A percentile compares a stretch with the other conserved stretches of the same genome.
Evolutionary conservation across 1,139 yeast species (phyloP).

Genomic region (Kodamaea derodonti): DNA sequence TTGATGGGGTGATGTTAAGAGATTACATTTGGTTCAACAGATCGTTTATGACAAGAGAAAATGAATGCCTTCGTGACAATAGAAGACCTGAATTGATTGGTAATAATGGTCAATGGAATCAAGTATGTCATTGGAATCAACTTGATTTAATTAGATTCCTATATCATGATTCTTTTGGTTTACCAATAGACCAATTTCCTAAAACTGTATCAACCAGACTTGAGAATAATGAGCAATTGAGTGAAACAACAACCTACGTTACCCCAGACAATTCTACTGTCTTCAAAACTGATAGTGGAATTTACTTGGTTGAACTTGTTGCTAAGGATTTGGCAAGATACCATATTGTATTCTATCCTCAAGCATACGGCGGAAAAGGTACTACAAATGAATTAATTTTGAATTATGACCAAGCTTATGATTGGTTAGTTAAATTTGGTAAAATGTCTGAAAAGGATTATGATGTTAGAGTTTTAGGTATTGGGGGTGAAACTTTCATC

Average conservation of each 20-base stretch:
- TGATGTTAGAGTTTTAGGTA: constrained; percentile 46
- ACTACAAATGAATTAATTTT: constrained; percentile 51
- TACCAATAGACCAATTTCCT: constrained; percentile 58
- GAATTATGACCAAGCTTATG: constrained; percentile 45
- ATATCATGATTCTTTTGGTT: constrained; percentile 72
- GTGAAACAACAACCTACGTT: constrained; percentile 25
- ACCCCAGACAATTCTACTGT: constrained; percentile 39
- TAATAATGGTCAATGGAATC: constrained; percentile 53
- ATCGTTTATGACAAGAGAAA: constrained; percentile 74
- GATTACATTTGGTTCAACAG: constrained; percentile 81
- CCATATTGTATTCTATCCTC: constrained; percentile 58
- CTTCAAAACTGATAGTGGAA: constrained; percentile 58
- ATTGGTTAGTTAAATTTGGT: constrained; percentile 25
- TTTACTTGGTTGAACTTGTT: constrained; percentile 66
- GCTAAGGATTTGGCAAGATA: constrained; percentile 63
- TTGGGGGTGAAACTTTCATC: constrained; percentile 36
- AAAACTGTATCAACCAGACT: constrained; percentile 23
- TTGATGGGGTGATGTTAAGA: constrained; percentile 83
- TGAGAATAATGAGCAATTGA: constrained; percentile 15
- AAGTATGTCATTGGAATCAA: constrained; percentile 76
- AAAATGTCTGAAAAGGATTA: constrained; percentile 33
- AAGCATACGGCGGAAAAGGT: constrained; percentile 54
- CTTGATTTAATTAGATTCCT: constrained; percentile 74
- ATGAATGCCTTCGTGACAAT: constrained; percentile 45
- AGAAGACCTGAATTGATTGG: constrained; percentile 42